Percentiles rank a stretch among this genome's conserved stretches.
Conservation (phyloP, 331 rosid species). For the Arachis monticola region DNA sequence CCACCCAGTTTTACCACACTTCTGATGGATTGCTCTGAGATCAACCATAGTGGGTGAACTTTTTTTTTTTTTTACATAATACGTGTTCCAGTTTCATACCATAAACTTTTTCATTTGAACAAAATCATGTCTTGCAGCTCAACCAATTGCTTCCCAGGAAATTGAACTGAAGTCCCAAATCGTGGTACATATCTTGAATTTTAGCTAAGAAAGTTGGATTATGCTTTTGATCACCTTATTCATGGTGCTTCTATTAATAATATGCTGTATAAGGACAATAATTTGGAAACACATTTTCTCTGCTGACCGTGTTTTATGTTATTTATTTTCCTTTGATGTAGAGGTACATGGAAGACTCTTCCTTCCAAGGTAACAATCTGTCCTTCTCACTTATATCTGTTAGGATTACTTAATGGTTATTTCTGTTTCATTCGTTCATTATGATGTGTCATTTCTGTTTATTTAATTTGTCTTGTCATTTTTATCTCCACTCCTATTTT, state of each 20-base stretch:
- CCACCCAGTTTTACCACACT: slow-evolving; percentile 84
- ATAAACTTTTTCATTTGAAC: slow-evolving; percentile 40
- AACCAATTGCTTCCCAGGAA: slow-evolving; percentile 50
- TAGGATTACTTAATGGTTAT: slow-evolving; percentile 1
- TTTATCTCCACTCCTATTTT: slow-evolving; percentile 2
- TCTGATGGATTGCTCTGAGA: slow-evolving; percentile 55
- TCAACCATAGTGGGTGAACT: slow-evolving; percentile 52
- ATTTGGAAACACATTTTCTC: slow-evolving; percentile 31
- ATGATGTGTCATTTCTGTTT: slow-evolving; percentile 24
- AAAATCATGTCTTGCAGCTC: slow-evolving; percentile 51
- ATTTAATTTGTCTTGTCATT: slow-evolving; percentile 9
- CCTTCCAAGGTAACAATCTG: slow-evolving; percentile 75
- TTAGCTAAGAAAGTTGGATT: slow-evolving; percentile 8
- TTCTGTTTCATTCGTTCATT: slow-evolving; percentile 9
- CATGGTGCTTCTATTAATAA: slow-evolving; percentile 27
- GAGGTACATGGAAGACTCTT: slow-evolving; percentile 89
- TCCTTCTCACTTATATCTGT: not conserved
- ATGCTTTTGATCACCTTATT: slow-evolving; percentile 22
- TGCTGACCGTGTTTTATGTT: slow-evolving; percentile 13
- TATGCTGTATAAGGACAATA: not conserved
- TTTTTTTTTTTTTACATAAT: slow-evolving; percentile 1
- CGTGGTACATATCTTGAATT: slow-evolving; percentile 52
- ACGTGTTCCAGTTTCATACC: slow-evolving; percentile 30
- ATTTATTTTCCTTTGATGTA: slow-evolving; percentile 50
- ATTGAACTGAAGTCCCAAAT: slow-evolving; percentile 69